These are phyloP conservation scores for Entomortierella parvispora DNA, from an alignment of 192 early-diverging fungal species.

Conservation along the genomic window DNA sequence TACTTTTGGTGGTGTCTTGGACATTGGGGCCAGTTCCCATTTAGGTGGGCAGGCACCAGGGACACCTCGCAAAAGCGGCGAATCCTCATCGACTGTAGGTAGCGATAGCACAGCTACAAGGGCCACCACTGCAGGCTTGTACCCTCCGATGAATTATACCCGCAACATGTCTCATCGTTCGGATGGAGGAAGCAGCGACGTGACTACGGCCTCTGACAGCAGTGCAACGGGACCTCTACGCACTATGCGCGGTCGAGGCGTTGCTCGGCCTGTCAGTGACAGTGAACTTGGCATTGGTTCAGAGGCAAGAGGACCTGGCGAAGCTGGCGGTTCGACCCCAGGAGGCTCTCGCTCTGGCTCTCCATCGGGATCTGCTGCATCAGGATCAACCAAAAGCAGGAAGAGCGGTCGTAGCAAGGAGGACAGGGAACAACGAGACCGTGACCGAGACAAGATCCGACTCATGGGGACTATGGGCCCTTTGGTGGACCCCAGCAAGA, in stretches of 20 bases:
- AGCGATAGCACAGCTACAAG: constrained; percentile 14
- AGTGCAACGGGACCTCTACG: constrained; percentile 13
- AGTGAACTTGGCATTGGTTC: background rate
- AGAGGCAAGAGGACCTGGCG: too few species aligned
- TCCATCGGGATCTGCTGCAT: background rate
- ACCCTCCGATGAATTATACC: constrained; percentile 14
- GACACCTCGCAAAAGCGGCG: constrained; percentile 8
- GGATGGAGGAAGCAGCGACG: constrained; percentile 31
- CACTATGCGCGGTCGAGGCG: background rate
- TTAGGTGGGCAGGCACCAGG: background rate
- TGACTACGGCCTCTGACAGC: constrained; percentile 31
- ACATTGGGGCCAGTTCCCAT: constrained; percentile 3
- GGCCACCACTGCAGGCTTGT: constrained; percentile 19
- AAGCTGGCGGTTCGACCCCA: too few species aligned
- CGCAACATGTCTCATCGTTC: constrained; percentile 25
- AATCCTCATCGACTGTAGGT: constrained; percentile 16
- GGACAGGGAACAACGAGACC: constrained; percentile 15
- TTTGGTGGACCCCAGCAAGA: constrained; percentile 38
- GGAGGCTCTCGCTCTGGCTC: background rate
- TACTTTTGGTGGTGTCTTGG: background rate
- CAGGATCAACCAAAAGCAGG: background rate
- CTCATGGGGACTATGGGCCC: constrained; percentile 34
- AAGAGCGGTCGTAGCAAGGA: constrained; percentile 19
- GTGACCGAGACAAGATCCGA: constrained; percentile 31
- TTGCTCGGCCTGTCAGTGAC: background rate